Conservation (phyloP, 805 yeast species). For the Saccharomycopsis sp. region DNA sequence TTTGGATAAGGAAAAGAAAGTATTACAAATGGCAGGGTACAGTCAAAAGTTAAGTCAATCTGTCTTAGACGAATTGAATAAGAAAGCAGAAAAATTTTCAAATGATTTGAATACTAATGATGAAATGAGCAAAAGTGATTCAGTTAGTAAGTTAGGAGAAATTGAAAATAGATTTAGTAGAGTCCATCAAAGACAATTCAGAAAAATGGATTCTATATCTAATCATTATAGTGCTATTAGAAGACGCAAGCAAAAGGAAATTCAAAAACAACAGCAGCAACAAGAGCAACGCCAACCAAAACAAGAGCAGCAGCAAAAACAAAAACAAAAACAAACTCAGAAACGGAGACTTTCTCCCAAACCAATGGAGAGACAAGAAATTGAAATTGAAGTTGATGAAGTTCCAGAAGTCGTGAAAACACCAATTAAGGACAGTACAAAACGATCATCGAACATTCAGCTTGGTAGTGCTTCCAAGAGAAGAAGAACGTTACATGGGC, state of each 20-base stretch:
- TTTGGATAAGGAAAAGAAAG: constrained; percentile 32
- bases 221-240: constrained; percentile 32
- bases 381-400: constrained; percentile 1
- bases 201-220: constrained; percentile 36
- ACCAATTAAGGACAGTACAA: constrained; percentile 8
- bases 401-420: constrained; percentile 2
- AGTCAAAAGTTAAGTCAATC: constrained; percentile 34
- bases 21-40: constrained; percentile 34
- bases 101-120: constrained; percentile 2
- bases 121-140: neutral
- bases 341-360: constrained; percentile 4
- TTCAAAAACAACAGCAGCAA: constrained; percentile 1
- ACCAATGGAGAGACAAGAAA: constrained; percentile 6
- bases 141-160: neutral
- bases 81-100: constrained; percentile 29
- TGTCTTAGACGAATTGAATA: constrained; percentile 32
- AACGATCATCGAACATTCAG: constrained; percentile 14
- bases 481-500: constrained; percentile 39
- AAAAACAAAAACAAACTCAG: too few species aligned
- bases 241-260: constrained; percentile 14
- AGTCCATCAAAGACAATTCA: constrained; percentile 36
- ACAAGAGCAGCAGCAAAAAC: neutral
- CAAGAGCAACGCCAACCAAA: neutral
- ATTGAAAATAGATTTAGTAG: constrained; percentile 6
- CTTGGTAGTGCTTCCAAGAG: constrained; percentile 24